A percentile compares a stretch with the other conserved stretches of the same genome.
Conservation (phyloP, 179 eudicot species). For the Silene noctiflora region DNA sequence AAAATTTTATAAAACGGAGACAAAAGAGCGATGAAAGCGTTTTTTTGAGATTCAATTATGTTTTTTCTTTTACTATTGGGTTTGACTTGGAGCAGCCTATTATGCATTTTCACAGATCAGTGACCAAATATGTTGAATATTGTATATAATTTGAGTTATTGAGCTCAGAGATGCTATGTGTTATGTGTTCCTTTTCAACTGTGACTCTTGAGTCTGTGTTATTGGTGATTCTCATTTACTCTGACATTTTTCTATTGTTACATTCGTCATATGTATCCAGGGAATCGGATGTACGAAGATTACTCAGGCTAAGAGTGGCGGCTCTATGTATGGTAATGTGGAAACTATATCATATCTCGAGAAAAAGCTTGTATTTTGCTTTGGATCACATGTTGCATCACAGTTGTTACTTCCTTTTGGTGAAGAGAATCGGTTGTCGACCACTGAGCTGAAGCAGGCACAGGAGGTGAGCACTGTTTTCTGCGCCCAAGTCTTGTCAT, state of each 20-base stretch:
- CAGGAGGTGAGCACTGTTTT: constrained; percentile 56
- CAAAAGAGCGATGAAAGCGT: not conserved
- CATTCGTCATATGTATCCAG: constrained; percentile 37
- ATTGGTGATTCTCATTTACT: constrained; percentile 4
- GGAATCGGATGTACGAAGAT: constrained; percentile 91
- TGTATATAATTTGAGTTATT: not conserved
- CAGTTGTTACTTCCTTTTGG: constrained; percentile 83
- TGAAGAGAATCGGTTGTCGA: constrained; percentile 82
- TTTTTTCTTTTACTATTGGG: not conserved
- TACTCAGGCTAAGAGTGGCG: constrained; percentile 62
- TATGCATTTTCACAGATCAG: not conserved
- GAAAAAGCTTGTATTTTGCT: constrained; percentile 87
- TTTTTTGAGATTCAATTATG: not conserved
- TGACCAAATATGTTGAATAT: not conserved
- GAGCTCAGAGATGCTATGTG: not conserved
- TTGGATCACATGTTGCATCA: constrained; percentile 83
- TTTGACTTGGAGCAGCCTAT: not conserved
- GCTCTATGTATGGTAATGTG: constrained; percentile 60
- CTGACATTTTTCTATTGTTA: constrained; percentile 1
- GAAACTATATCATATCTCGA: constrained; percentile 88
- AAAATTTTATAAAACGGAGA: not conserved
- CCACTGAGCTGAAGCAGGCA: constrained; percentile 76
- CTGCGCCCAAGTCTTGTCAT: not conserved
- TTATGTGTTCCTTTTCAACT: not conserved
- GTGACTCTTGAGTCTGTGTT: not conserved